Evolutionary conservation across 345 rosid species (phyloP).

Genomic region (Acer yangbiense): DNA sequence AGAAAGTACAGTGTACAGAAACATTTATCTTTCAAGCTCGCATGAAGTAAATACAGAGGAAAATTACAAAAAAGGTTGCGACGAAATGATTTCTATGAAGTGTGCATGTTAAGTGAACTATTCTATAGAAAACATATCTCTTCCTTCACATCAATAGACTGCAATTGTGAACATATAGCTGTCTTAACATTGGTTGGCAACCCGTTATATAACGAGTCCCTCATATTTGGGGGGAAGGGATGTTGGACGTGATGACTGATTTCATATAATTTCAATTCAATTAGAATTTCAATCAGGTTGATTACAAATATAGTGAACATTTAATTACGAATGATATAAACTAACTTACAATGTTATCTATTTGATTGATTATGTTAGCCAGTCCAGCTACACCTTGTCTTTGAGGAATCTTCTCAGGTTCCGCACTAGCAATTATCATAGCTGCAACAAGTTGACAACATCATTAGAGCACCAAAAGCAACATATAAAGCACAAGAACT

Average conservation of each 20-base stretch:
- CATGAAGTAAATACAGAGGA: too few relatives aligned
- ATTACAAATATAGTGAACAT: neutral
- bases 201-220: conserved; percentile 67
- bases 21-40: too few relatives aligned
- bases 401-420: conserved; percentile 31
- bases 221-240: conserved; percentile 64
- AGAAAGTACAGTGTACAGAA: too few relatives aligned
- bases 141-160: conserved; percentile 36
- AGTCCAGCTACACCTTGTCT: conserved; percentile 81
- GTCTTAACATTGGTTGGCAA: conserved; percentile 65
- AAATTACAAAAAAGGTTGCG: too few relatives aligned
- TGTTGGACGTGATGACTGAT: conserved; percentile 71
- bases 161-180: conserved; percentile 48
- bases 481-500: neutral
- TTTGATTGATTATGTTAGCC: conserved; percentile 80
- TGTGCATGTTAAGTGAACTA: neutral
- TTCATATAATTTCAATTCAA: conserved; percentile 9
- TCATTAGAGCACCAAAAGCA: conserved; percentile 1
- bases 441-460: conserved; percentile 32
- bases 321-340: neutral
- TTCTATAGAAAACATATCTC: conserved; percentile 46
- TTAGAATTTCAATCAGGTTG: conserved; percentile 6
- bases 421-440: conserved; percentile 20
- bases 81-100: too few relatives aligned
- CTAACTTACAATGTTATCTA: conserved; percentile 75